Conservation (phyloP, 768 basidiomycete species). For the Auriscalpium orientale region DNA sequence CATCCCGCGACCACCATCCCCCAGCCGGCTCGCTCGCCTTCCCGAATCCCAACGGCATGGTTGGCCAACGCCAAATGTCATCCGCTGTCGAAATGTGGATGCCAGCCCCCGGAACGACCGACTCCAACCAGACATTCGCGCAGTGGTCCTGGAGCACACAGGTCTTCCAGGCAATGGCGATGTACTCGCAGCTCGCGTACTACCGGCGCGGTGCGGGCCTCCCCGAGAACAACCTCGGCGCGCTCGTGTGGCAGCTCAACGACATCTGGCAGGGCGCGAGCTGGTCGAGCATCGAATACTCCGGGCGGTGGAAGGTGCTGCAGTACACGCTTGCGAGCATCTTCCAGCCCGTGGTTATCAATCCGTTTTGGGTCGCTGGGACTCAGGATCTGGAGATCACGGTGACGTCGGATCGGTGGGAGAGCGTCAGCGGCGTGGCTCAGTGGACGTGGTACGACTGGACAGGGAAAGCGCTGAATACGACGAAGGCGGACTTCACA, state of each 20-base stretch:
- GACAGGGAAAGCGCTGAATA: constrained; percentile 33
- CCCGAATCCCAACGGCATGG: constrained; percentile 47
- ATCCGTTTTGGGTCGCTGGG: constrained; percentile 48
- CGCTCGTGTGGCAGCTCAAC: constrained; percentile 52
- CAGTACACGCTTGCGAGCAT: constrained; percentile 41
- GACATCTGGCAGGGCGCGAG: constrained; percentile 55
- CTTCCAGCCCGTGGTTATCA: constrained; percentile 41
- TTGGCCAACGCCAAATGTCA: constrained; percentile 48
- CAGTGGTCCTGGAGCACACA: constrained; percentile 61
- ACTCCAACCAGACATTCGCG: constrained; percentile 51
- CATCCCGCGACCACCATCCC: constrained; percentile 49
- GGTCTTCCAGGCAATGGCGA: constrained; percentile 53
- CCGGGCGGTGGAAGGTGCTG: constrained; percentile 52
- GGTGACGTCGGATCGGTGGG: constrained; percentile 45
- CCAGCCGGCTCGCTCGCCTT: constrained; percentile 43
- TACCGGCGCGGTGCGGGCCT: constrained; percentile 52
- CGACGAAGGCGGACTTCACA: constrained; percentile 32
- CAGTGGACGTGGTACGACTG: constrained; percentile 55
- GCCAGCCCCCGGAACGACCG: constrained; percentile 38
- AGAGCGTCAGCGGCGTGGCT: constrained; percentile 35
- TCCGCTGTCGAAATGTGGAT: constrained; percentile 46
- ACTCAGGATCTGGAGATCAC: constrained; percentile 41
- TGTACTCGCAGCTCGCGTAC: constrained; percentile 49
- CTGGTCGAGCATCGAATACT: constrained; percentile 50
- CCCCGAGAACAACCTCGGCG: constrained; percentile 51